Conservation (phyloP, 2,329 filamentous ascomycete species). For the Penicillium sp. region DNA sequence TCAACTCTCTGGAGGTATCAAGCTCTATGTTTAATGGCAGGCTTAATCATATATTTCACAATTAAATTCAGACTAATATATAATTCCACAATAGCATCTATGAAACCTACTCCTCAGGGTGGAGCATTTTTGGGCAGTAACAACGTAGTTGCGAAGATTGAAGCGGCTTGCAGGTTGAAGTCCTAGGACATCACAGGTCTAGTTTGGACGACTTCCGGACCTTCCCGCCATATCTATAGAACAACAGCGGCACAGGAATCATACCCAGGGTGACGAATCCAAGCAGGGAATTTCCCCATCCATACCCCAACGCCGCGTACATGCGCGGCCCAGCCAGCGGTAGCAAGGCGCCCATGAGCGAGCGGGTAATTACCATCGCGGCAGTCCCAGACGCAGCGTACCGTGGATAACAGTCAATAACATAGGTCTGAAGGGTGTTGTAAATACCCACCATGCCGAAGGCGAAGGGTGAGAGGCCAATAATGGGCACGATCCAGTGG, state of each 20-base stretch:
- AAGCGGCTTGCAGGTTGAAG: background rate
- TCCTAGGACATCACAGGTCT: background rate
- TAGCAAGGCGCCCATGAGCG: slow-evolving; percentile 36
- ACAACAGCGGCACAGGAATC: background rate
- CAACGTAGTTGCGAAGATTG: background rate
- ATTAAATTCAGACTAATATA: no score
- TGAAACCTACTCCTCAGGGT: no score
- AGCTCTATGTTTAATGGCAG: no score
- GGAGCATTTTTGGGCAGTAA: no score
- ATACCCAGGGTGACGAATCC: background rate
- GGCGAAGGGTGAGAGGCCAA: slow-evolving; percentile 61
- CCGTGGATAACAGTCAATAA: slow-evolving; percentile 61
- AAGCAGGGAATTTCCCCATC: background rate
- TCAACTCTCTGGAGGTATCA: no score
- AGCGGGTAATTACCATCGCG: slow-evolving; percentile 58
- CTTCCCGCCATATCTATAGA: background rate
- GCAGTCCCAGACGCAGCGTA: slow-evolving; percentile 56
- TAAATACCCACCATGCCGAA: slow-evolving; percentile 58
- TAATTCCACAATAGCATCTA: no score
- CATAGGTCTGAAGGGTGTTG: slow-evolving; percentile 62
- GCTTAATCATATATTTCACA: no score
- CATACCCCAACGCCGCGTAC: background rate
- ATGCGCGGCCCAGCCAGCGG: background rate
- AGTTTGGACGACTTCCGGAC: background rate
- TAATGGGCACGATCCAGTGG: slow-evolving; percentile 64